Evolutionary conservation across 352 stramenopile genomes (phyloP), one percentile per base, ranked within the genome.

Genomic region (Albugo candida): DNA sequence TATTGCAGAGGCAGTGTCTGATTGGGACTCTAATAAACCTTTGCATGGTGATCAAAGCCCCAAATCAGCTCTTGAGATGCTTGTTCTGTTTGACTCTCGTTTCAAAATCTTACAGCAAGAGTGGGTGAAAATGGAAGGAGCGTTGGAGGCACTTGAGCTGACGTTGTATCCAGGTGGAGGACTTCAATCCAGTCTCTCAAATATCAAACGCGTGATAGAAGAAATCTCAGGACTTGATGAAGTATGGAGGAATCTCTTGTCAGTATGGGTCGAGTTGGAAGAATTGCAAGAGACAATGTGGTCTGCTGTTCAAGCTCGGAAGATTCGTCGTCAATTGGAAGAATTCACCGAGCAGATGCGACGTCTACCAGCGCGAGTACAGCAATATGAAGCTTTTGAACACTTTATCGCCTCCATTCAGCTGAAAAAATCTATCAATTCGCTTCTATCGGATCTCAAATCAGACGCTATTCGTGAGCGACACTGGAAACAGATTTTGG

Each of bases 401-500:
- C 67, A 95, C 41, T 81, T 98, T 8, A 65, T 94, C 17, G 72
- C 93, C n/a, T 76, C 79, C 36, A 81, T 99, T 36, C 88, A 97
- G 41, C 60, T 64, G 4, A 97, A 95, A 54, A 86, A 97, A 39
- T 59, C 68, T 49, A 95, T 95, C 45, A 94, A 98, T 51, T 67
- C 74, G 21, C 61, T 99, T 20, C 59, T 99, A 5, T 85, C 84
- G 24, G 96, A 99, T 49, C 64, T 99, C 11, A 98, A 98, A 51
- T 98, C 94, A 1, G 96, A 99, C 48, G 86, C 95, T 5, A 92
- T 99, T 56, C 96, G 97, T 45, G 93, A 99, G 38, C 76, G 96
- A 0, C 96, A 99, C 55, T 99, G 96, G 96, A 98, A 97, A 59
- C 83, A 83, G 16, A 96, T 99, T 49, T 63, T 99, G 5, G 74